Percentiles rank a stretch among this genome's conserved stretches.
Evolutionary conservation across 306 rosid species (phyloP).

Genomic region (Gastrolobium villosum): DNA sequence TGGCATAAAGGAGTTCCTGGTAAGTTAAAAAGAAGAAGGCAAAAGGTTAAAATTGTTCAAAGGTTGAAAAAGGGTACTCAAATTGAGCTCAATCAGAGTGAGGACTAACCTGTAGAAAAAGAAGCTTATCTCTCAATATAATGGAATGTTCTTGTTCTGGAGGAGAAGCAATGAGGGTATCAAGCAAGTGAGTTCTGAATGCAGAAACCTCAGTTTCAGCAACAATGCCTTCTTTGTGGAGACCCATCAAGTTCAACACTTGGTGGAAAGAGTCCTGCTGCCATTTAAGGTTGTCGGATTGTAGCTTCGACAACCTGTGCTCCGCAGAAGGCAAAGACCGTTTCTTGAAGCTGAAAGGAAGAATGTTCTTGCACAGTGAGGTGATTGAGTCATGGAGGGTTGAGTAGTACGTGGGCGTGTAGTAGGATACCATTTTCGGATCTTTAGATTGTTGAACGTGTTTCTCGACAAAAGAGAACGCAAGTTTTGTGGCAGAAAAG

Average conservation of each 20-base stretch:
- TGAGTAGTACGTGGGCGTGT: conserved; percentile 91
- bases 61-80: neutral
- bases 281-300: conserved; percentile 91
- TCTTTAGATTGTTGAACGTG: conserved; percentile 2
- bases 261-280: conserved; percentile 98
- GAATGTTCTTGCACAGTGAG: conserved; percentile 78
- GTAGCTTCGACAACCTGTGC: conserved; percentile 67
- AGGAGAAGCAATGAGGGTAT: conserved; percentile 78
- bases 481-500: neutral
- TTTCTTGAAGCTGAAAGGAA: conserved; percentile 87
- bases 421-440: conserved; percentile 77
- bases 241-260: conserved; percentile 87
- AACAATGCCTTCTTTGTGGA: conserved; percentile 87
- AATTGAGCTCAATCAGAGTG: neutral
- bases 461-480: neutral
- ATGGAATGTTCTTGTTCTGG: conserved; percentile 68
- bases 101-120: conserved; percentile 83
- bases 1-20: conserved; percentile 87
- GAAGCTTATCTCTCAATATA: conserved; percentile 79
- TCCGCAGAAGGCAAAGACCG: conserved; percentile 67
- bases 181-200: conserved; percentile 80
- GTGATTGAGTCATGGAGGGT: conserved; percentile 90
- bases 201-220: conserved; percentile 73
- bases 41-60: neutral
- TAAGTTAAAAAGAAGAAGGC: neutral